Conservation (phyloP, 2,329 filamentous ascomycete genomes). For the Diaporthe sp. region DNA sequence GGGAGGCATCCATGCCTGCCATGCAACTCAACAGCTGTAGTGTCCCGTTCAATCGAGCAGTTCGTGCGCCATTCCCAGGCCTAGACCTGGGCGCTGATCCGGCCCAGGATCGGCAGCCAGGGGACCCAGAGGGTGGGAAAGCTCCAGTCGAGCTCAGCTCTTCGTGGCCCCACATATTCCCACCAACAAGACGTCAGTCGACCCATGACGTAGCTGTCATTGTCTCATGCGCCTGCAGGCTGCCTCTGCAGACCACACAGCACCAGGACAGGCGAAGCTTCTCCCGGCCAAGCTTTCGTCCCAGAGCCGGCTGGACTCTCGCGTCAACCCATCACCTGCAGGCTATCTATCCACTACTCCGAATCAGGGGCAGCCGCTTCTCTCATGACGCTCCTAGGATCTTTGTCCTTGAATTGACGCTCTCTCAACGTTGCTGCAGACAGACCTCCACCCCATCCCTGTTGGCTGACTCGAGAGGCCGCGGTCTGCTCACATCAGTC, state of each 20-base stretch:
- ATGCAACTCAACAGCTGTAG: background rate
- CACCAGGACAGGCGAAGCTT: background rate
- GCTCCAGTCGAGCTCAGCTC: slow-evolving; percentile 19
- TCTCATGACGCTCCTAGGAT: background rate
- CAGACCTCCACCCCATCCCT: too few species aligned
- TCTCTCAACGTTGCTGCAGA: background rate
- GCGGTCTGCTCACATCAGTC: background rate
- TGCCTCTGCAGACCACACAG: background rate
- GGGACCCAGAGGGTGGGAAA: background rate
- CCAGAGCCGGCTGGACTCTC: background rate
- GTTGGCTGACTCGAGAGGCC: background rate
- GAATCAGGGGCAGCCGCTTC: background rate
- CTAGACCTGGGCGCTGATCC: background rate
- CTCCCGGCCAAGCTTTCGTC: background rate
- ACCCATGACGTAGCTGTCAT: slow-evolving; percentile 15
- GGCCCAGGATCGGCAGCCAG: slow-evolving; percentile 14
- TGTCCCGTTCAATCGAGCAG: background rate
- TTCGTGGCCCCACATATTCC: slow-evolving; percentile 12
- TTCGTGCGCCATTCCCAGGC: background rate
- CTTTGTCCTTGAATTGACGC: background rate
- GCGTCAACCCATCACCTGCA: background rate
- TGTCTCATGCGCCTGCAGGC: slow-evolving; percentile 1
- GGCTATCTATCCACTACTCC: background rate
- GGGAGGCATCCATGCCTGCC: background rate
- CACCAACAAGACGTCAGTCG: slow-evolving; percentile 24